Conservation (phyloP, 2,329 filamentous ascomycete genomes). For the Aspergillus intermedius region DNA sequence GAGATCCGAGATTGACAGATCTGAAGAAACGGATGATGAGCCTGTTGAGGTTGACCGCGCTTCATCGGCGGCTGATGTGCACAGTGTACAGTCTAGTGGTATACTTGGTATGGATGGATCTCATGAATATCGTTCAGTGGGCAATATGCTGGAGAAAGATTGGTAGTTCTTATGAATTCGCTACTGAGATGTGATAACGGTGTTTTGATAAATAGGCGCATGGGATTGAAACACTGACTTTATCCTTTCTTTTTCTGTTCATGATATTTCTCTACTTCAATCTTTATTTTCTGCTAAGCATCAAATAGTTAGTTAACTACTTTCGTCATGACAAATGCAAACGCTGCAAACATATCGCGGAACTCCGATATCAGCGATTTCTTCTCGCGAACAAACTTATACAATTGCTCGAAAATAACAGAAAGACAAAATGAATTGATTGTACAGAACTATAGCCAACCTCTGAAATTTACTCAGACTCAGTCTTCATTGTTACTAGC, state of each 20-base stretch:
- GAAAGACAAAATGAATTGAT: background rate
- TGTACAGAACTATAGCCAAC: background rate
- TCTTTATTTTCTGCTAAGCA: background rate
- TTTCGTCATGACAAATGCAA: slow-evolving; percentile 8
- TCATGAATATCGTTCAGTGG: slow-evolving; percentile 14
- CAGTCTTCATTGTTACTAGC: background rate
- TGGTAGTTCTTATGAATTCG: slow-evolving; percentile 5
- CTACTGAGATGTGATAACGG: background rate
- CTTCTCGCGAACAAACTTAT: background rate
- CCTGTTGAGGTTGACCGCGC: slow-evolving; percentile 26
- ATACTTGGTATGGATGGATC: slow-evolving; percentile 20
- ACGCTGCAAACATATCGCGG: slow-evolving; percentile 10
- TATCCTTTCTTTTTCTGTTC: background rate
- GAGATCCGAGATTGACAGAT: slow-evolving; percentile 4
- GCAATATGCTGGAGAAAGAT: slow-evolving; percentile 15
- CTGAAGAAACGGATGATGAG: slow-evolving; percentile 27
- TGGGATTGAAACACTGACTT: background rate
- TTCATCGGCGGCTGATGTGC: slow-evolving; percentile 25
- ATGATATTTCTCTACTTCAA: background rate
- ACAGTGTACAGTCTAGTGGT: slow-evolving; percentile 30
- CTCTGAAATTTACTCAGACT: too few species aligned
- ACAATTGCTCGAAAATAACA: background rate
- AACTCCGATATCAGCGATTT: slow-evolving; percentile 1
- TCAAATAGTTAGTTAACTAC: background rate
- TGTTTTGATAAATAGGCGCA: background rate